Evolutionary conservation across 768 basidiomycete genomes (phyloP), one percentile per base, ranked within the genome.

Genomic region (Ramaria sp.): DNA sequence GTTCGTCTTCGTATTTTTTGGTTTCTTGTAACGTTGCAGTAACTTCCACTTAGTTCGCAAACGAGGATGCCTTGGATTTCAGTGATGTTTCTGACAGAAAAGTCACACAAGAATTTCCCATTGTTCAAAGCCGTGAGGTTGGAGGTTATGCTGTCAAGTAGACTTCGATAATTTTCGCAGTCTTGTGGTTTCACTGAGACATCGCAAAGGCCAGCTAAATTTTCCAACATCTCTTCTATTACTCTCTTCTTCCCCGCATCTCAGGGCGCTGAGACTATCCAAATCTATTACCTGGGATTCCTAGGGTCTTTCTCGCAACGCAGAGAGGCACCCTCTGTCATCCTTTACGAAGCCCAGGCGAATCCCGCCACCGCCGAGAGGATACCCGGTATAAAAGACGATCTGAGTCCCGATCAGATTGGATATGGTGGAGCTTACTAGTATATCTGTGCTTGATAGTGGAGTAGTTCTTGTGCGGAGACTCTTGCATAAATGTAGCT

Each of bases 351-450:
- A 67, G 70, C 86, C 0, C 85, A 87, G 59, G 87, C 93, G 8
- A 92, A 91, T 59, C 71, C 86, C 28, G 86, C 89, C 0, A 93
- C 95, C 64, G 93, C 95, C 60, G 75, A 81, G 57, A 91, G 89
- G 69, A 85, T 91, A 47, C 82, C 81, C 62, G 88, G 89, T n/a
- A 82, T 78, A 43, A 82, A 83, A 34, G 80, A 81, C 8, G 73
- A 71, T 57, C 71, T 79, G 59, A 78, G 67, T 57, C 65, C 72
- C 36, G 72, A 79, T 6, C 74, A 74, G 57, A 64, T 52, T 20
- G 50, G 50, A 22, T 20, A 39, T 32, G 49, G 49, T 25, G 55
- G 42, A 6, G 47, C 53, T 30, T 55, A 47, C 16, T 45, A 39
- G 22, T 34, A 52, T 20, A 22, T 20, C 16, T 10, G 47, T 49